phyloP scores from a whole-genome alignment of 2,329 filamentous ascomycete species.

The Cercospora beticola region DNA sequence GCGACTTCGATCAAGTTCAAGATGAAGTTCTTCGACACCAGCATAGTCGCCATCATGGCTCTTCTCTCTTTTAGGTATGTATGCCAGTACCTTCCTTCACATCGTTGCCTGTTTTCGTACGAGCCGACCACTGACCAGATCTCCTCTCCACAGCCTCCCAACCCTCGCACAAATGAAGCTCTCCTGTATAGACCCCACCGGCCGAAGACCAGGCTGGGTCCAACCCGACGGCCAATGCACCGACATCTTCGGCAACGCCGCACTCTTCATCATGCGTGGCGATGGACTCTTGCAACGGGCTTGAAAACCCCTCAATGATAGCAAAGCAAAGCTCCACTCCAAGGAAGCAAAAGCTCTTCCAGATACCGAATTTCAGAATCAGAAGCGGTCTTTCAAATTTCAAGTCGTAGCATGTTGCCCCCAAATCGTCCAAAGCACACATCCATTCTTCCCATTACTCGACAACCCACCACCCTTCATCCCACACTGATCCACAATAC shows the following conservation, averaged over 20 bases:
- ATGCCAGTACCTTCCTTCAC: background rate
- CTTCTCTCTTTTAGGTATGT: background rate
- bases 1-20: too few relatives aligned
- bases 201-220: background rate
- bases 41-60: background rate
- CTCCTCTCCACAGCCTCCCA: background rate
- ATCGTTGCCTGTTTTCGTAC: background rate
- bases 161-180: background rate
- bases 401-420: background rate
- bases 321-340: background rate
- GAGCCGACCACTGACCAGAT: background rate
- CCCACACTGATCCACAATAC: constrained; percentile 18
- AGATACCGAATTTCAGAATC: too few relatives aligned
- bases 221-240: background rate
- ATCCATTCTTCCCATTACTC: constrained; percentile 18
- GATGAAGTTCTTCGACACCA: background rate
- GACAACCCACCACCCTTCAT: constrained; percentile 16
- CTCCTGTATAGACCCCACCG: background rate
- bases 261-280: background rate
- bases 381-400: too few relatives aligned
- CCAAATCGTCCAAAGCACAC: constrained; percentile 21
- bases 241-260: background rate
- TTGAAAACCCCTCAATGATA: background rate
- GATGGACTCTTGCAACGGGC: background rate
- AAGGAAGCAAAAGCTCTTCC: too few relatives aligned